phyloP scores from a whole-genome alignment of 352 stramenopile species.

The Phytophthora megakarya region DNA sequence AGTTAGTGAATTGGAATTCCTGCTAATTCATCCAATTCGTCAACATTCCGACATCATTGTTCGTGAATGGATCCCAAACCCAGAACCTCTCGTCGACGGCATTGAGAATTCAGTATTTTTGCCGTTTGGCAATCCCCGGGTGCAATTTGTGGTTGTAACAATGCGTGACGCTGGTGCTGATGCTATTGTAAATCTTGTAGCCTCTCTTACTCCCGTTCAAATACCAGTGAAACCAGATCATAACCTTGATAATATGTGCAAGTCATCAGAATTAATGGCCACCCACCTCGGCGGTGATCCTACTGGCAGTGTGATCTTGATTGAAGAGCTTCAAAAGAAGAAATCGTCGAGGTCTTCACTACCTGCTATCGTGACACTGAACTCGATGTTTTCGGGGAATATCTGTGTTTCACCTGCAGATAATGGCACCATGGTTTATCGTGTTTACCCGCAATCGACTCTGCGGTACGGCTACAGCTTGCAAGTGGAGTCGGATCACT shows the following conservation, averaged over 20 bases:
- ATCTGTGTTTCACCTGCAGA: constrained; percentile 32
- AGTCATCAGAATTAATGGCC: constrained; percentile 24
- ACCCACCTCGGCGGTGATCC: constrained; percentile 45
- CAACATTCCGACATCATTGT: constrained; percentile 30
- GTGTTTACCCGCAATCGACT: constrained; percentile 47
- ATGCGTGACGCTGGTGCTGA: constrained; percentile 12
- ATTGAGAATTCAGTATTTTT: constrained; percentile 5
- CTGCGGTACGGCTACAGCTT: constrained; percentile 64
- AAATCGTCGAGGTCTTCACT: constrained; percentile 1
- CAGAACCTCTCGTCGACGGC: constrained; percentile 20
- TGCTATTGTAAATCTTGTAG: constrained; percentile 37
- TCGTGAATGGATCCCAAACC: constrained; percentile 32
- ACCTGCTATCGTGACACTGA: constrained; percentile 42
- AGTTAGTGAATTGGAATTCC: constrained; percentile 30
- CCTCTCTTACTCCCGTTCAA: constrained; percentile 46
- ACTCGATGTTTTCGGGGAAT: constrained; percentile 40
- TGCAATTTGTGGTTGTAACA: constrained; percentile 47
- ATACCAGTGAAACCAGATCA: constrained; percentile 13
- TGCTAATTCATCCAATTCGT: constrained; percentile 51
- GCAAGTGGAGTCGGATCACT: constrained; percentile 51
- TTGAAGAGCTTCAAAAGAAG: constrained; percentile 40
- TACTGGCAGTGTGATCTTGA: constrained; percentile 49
- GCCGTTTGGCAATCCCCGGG: constrained; percentile 46
- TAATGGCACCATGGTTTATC: constrained; percentile 41
- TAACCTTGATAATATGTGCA: constrained; percentile 16